Percentiles rank a stretch among this genome's conserved stretches.
Conservation (phyloP, 192 early-diverging fungal species). For the Lunasporangiospora selenospora region DNA sequence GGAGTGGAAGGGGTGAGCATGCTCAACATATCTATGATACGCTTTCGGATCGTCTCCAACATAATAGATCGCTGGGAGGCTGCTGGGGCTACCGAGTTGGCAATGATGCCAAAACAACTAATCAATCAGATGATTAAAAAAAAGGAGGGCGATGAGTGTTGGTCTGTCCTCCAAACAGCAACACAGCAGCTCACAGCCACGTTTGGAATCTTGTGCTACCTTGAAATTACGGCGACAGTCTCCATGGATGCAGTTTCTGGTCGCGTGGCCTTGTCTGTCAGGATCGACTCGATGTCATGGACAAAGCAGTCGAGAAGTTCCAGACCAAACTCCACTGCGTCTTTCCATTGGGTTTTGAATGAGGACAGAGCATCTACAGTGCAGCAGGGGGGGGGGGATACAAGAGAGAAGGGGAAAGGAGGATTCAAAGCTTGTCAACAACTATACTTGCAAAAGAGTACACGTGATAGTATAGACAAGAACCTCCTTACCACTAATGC, state of each 20-base stretch:
- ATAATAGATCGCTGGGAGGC: too few species aligned
- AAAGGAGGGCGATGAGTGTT: too few species aligned
- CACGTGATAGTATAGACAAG: background rate
- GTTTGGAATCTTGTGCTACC: constrained; percentile 6
- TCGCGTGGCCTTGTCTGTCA: background rate
- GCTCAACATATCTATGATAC: too few species aligned
- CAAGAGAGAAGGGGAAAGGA: background rate
- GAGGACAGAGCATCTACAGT: constrained; percentile 19
- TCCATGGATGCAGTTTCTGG: constrained; percentile 2
- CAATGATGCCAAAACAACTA: constrained; percentile 36
- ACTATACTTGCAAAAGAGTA: background rate
- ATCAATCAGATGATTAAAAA: too few species aligned
- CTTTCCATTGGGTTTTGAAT: constrained; percentile 19
- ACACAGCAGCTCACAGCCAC: too few species aligned
- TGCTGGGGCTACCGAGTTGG: too few species aligned
- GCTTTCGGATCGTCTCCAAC: too few species aligned
- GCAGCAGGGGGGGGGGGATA: too few species aligned
- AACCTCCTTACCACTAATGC: constrained; percentile 54
- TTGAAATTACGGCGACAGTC: constrained; percentile 6
- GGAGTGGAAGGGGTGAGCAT: too few species aligned
- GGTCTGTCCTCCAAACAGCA: too few species aligned
- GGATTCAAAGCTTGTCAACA: constrained; percentile 8
- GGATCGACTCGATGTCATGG: constrained; percentile 21
- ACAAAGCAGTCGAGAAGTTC: constrained; percentile 33
- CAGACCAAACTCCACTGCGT: constrained; percentile 22